Base-by-base conservation (phyloP, 2,329 filamentous ascomycete species). In the Pyrenophora tritici-repentis region DNA sequence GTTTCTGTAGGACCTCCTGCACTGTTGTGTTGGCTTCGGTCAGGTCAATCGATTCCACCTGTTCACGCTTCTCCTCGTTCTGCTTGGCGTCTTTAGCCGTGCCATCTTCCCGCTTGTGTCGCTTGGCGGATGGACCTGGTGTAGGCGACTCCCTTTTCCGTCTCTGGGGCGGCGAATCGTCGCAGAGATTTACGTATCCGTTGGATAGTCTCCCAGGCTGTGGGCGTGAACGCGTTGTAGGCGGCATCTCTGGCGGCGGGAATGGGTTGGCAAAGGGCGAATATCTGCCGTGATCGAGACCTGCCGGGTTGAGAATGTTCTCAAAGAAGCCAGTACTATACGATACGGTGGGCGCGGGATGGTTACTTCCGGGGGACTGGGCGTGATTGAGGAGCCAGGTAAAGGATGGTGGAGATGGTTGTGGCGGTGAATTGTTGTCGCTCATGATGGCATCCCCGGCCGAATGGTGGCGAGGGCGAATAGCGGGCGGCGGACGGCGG, bases 1-100 rank as follows among this genome's bases (percentile, higher is more conserved):
- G 81, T 62, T 81, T 83, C 39, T 81, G 75, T 12, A 83, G 66
- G 0, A 76, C 70, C 9, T 77, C 74, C 3, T 76, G 72, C 1
- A 83, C 67, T 1, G 72, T 56, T 2, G 62, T 63, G 10, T 72
- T 68, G 29, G 75, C 75, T 13, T 78, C 68, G 2, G 78, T 73
- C 17, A 84, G 65, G 62, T 84, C 81, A 5, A 84, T 73, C 18
- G 78, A 72, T 37, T 83, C 79, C 6, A 81, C 65, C 3, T 70
- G 58, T 6, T 64, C 51, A 1, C 57, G 45, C 29, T 56, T 32
- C 12, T 48, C 55, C 29, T 17, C 36, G 16, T 31, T 26, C 17
- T 39, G 33, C 13, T 40, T 42, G 10, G 22, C 22, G 0, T 52
- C 33, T 3, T 57, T 39, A 3, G 56, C 33, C 7, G 58, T 46